Evolutionary conservation across 441 rosid species (phyloP).

Genomic region (Erysimum cheiri): DNA sequence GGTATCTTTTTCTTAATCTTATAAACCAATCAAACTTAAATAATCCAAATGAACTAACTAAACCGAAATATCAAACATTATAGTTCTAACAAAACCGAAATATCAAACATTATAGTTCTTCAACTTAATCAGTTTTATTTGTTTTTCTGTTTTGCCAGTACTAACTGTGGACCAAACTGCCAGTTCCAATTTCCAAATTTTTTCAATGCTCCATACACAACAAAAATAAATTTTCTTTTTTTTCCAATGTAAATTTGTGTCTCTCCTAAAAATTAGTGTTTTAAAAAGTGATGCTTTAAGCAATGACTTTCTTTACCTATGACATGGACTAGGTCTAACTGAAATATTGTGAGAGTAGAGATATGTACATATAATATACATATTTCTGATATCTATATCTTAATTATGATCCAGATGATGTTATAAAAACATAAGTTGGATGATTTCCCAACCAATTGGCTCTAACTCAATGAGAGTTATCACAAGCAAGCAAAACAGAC

Average conservation of each 20-base stretch:
- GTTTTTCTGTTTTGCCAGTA: background rate
- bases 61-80: no score
- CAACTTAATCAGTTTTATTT: background rate
- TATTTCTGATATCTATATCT: background rate
- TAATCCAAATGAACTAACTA: background rate
- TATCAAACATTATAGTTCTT: background rate
- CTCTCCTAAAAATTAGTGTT: no score
- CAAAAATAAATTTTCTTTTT: no score
- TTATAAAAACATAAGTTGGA: background rate
- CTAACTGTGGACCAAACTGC: background rate
- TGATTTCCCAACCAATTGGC: constrained; percentile 43
- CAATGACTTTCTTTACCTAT: no score
- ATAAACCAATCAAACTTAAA: background rate
- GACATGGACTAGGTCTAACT: no score
- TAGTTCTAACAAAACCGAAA: no score
- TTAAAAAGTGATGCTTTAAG: no score
- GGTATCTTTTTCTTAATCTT: background rate
- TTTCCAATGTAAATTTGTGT: no score
- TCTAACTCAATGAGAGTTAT: constrained; percentile 31
- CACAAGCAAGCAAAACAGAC: constrained; percentile 24
- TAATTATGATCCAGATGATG: constrained; percentile 4
- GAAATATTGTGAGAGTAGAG: background rate
- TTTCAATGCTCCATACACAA: no score
- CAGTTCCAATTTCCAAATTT: no score
- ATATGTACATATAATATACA: constrained; percentile 8